A percentile compares a stretch with the other conserved stretches of the same genome.
phyloP scores from a whole-genome alignment of 2,329 filamentous ascomycete genomes.

The Penicillium decumbens region DNA sequence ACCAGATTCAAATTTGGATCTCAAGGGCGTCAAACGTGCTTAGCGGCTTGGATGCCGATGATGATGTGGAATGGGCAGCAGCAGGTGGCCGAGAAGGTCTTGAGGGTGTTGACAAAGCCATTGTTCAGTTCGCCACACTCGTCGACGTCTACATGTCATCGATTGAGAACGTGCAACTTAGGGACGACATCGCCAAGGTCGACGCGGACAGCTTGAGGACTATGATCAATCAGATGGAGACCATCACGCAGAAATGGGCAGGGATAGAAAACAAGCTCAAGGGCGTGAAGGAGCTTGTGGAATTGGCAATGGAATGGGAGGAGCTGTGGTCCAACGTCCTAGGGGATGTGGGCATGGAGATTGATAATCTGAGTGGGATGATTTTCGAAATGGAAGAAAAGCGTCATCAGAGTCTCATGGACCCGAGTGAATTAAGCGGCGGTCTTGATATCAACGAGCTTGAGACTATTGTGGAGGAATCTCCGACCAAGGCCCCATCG shows the following conservation, averaged over 20 bases:
- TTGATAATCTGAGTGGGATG: constrained; percentile 70
- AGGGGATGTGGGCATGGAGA: constrained; percentile 86
- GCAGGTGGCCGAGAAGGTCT: constrained; percentile 65
- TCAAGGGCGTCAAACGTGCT: constrained; percentile 86
- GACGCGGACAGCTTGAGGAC: constrained; percentile 65
- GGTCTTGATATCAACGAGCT: constrained; percentile 78
- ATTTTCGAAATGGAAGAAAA: constrained; percentile 99
- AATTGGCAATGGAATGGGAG: constrained; percentile 98
- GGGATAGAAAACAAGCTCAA: constrained; percentile 73
- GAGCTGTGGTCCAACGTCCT: constrained; percentile 92
- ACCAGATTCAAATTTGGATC: constrained; percentile 93
- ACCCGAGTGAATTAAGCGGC: constrained; percentile 52
- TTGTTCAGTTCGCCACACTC: constrained; percentile 77
- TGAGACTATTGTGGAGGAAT: constrained; percentile 89
- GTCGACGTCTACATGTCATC: constrained; percentile 89
- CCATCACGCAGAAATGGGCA: constrained; percentile 77
- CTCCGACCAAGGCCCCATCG: constrained; percentile 55
- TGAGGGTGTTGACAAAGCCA: constrained; percentile 61
- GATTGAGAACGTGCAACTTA: constrained; percentile 84
- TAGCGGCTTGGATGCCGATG: constrained; percentile 82
- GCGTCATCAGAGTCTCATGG: constrained; percentile 69
- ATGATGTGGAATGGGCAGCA: constrained; percentile 94
- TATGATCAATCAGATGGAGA: constrained; percentile 84
- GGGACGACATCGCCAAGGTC: constrained; percentile 69
- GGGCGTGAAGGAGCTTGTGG: constrained; percentile 81